These are phyloP conservation scores for Hygrocybe punicea DNA, from an alignment of 768 basidiomycete genomes.

Conservation along the genomic window DNA sequence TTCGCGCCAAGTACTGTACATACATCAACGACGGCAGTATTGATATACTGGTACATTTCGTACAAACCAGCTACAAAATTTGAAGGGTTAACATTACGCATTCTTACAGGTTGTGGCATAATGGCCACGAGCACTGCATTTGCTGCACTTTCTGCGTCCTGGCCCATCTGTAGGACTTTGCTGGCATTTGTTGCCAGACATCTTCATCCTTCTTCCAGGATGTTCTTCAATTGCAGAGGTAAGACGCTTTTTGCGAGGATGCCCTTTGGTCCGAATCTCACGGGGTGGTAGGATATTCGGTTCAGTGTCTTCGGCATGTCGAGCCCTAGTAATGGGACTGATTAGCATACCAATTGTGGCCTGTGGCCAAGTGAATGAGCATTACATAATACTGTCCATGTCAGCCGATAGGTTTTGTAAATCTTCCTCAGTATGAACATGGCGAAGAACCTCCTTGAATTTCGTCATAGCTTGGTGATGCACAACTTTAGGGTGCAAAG, in stretches of 20 bases:
- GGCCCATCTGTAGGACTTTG: background rate
- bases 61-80: too few species aligned
- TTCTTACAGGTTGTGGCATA: background rate
- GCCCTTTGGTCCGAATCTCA: background rate
- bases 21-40: too few species aligned
- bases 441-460: background rate
- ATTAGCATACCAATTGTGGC: background rate
- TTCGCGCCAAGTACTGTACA: too few species aligned
- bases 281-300: background rate
- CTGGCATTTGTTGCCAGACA: background rate
- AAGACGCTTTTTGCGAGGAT: background rate
- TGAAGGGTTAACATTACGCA: too few species aligned
- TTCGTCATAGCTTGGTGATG: constrained; percentile 3
- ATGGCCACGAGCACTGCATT: background rate
- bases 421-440: background rate
- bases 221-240: background rate
- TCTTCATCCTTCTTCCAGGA: background rate
- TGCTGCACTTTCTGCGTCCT: background rate
- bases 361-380: background rate
- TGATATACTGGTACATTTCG: too few species aligned
- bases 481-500: background rate
- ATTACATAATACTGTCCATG: background rate
- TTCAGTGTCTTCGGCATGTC: background rate
- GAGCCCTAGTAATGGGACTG: background rate
- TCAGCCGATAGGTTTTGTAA: background rate